phyloP scores from a whole-genome alignment of 176 grass and related monocot genomes.

The Zoysia pacifica region DNA sequence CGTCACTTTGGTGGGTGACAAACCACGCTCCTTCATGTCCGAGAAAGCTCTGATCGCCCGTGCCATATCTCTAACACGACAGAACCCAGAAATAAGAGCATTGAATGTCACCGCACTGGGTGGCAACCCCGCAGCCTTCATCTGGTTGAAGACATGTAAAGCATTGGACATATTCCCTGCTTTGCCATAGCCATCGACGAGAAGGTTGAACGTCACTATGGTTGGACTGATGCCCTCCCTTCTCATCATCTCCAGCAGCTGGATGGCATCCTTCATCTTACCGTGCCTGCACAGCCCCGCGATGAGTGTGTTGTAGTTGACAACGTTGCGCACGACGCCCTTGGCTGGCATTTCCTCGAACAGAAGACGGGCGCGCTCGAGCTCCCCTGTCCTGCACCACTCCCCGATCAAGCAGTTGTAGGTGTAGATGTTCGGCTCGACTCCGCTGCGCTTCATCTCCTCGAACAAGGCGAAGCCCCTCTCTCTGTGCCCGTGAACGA shows the following conservation, averaged over 20 bases:
- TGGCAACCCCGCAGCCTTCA: constrained; percentile 46
- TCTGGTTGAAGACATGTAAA: constrained; percentile 53
- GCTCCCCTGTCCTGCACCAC: constrained; percentile 44
- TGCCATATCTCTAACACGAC: constrained; percentile 50
- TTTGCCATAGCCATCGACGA: constrained; percentile 64
- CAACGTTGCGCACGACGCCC: constrained; percentile 51
- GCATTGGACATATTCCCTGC: constrained; percentile 60
- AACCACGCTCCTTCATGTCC: constrained; percentile 62
- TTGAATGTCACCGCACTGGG: constrained; percentile 67
- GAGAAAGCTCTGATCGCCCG: constrained; percentile 47
- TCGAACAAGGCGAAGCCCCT: constrained; percentile 50
- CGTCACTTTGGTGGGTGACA: constrained; percentile 62
- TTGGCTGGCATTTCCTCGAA: constrained; percentile 69
- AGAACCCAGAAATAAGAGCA: constrained; percentile 54
- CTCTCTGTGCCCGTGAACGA: constrained; percentile 34
- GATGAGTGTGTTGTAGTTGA: constrained; percentile 62
- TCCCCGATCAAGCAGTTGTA: constrained; percentile 64
- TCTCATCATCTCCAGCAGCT: constrained; percentile 53
- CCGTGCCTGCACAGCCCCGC: constrained; percentile 49
- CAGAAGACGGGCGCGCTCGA: constrained; percentile 41
- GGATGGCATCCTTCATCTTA: constrained; percentile 46
- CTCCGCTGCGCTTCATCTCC: constrained; percentile 50
- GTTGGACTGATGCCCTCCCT: constrained; percentile 52
- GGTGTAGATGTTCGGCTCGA: constrained; percentile 59
- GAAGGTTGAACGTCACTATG: constrained; percentile 67